Conservation (phyloP, 345 rosid genomes). For the Sonneratia alba region DNA sequence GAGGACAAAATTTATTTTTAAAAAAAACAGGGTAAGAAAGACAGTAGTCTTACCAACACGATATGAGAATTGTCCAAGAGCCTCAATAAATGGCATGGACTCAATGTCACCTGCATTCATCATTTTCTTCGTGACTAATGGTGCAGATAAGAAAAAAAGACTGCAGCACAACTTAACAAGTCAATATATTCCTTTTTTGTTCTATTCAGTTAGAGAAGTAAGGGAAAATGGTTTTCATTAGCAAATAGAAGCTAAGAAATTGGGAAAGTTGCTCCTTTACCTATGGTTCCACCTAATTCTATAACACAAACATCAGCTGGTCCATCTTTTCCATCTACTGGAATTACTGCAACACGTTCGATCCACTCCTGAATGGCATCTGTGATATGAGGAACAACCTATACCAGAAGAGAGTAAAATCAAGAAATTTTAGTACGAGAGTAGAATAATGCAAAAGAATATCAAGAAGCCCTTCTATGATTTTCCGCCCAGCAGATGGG, state of each 20-base stretch:
- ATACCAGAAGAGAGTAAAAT: conserved; percentile 10
- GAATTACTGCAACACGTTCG: conserved; percentile 69
- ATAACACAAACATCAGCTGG: conserved; percentile 97
- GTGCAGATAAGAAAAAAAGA: neutral
- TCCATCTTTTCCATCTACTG: conserved; percentile 77
- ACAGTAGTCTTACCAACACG: conserved; percentile 60
- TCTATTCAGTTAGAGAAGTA: neutral
- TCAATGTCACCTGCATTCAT: conserved; percentile 82
- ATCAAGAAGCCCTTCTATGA: neutral
- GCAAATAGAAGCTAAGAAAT: neutral
- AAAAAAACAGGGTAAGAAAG: neutral
- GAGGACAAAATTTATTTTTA: neutral
- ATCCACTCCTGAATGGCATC: conserved; percentile 98
- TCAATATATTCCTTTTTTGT: neutral
- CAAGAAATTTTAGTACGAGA: neutral
- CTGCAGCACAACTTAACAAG: neutral
- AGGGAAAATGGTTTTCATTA: neutral
- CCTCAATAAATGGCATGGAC: conserved; percentile 96
- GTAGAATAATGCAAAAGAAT: neutral
- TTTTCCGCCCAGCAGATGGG: neutral
- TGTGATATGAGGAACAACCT: conserved; percentile 97
- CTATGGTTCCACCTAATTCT: conserved; percentile 97
- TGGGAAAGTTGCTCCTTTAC: conserved; percentile 26
- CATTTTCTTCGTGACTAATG: conserved; percentile 2
- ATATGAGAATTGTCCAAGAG: conserved; percentile 87